Percentiles rank a stretch among this genome's conserved stretches.
These are phyloP conservation scores for Crithidia sp. DNA, from an alignment of 208 protist genomes.

Conservation along the genomic window DNA sequence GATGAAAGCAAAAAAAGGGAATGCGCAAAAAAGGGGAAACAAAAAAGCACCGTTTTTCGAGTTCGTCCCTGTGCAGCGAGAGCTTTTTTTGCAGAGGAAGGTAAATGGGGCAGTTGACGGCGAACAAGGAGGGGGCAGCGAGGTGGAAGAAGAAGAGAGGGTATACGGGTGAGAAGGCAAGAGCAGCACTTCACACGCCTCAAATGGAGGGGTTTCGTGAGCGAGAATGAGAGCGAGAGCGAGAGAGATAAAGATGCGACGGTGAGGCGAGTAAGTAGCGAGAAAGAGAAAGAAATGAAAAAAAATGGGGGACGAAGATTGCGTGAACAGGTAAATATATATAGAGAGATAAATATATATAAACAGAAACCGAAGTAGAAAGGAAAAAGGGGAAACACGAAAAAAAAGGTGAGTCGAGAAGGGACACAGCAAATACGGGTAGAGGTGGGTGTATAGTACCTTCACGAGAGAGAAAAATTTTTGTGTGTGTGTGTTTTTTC, in stretches of 20 bases:
- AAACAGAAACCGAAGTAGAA: neutral
- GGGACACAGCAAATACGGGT: slow-evolving; percentile 7
- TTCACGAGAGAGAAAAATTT: too few species aligned
- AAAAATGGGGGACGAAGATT: neutral
- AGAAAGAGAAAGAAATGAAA: slow-evolving; percentile 4
- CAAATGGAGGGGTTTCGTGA: too few species aligned
- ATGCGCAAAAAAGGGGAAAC: neutral
- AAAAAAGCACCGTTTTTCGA: neutral
- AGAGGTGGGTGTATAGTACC: slow-evolving; percentile 4
- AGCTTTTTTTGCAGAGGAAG: too few species aligned
- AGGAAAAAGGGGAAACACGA: slow-evolving; percentile 15
- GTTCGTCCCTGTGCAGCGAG: too few species aligned
- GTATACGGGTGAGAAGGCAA: neutral
- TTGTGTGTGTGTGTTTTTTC: too few species aligned
- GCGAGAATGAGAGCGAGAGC: neutral
- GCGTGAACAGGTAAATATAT: too few species aligned
- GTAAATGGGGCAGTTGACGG: too few species aligned
- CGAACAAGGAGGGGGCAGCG: neutral
- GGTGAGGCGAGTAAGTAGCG: neutral
- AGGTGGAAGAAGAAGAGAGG: neutral
- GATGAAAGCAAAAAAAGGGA: neutral
- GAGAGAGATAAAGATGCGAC: neutral
- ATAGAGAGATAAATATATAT: too few species aligned
- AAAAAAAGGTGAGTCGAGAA: neutral
- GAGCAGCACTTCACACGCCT: neutral